Conservation (phyloP, 495 filamentous ascomycete species). For the Rostrohypoxylon terebratum region DNA sequence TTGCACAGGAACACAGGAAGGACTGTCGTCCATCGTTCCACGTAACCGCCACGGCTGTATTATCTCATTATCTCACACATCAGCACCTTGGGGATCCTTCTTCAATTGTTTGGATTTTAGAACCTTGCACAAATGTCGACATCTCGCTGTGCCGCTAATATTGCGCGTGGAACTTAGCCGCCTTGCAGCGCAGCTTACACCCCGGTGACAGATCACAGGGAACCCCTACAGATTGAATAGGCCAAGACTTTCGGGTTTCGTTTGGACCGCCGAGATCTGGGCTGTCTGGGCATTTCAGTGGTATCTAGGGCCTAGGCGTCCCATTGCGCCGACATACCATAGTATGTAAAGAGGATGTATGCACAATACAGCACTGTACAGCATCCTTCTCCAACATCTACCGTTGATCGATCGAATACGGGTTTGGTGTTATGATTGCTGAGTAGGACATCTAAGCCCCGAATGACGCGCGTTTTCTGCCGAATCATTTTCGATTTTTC, state of each 20-base stretch:
- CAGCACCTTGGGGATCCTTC: not conserved
- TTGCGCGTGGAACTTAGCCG: slow-evolving; percentile 19
- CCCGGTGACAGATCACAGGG: slow-evolving; percentile 42
- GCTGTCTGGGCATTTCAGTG: slow-evolving; percentile 14
- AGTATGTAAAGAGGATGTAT: slow-evolving; percentile 17
- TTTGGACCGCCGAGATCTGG: slow-evolving; percentile 34
- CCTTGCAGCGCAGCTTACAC: slow-evolving; percentile 12
- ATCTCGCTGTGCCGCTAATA: slow-evolving; percentile 32
- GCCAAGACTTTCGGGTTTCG: slow-evolving; percentile 17
- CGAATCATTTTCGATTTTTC: slow-evolving; percentile 5
- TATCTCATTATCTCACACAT: too few species aligned
- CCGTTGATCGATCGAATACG: slow-evolving; percentile 23
- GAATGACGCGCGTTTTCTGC: slow-evolving; percentile 39
- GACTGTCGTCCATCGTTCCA: slow-evolving; percentile 8
- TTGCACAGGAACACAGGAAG: not conserved
- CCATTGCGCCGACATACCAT: slow-evolving; percentile 30
- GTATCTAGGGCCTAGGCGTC: slow-evolving; percentile 21
- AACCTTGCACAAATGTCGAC: slow-evolving; percentile 26
- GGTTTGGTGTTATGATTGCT: slow-evolving; percentile 7
- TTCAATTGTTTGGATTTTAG: slow-evolving; percentile 11
- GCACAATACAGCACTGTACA: too few species aligned
- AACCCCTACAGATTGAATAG: slow-evolving; percentile 7
- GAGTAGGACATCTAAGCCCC: slow-evolving; percentile 28
- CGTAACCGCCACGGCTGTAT: not conserved
- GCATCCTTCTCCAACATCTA: slow-evolving; percentile 20